Percentiles rank a stretch among this genome's conserved stretches.
Evolutionary conservation across 2,329 filamentous ascomycete genomes (phyloP).

Genomic region (Tolypocladium paradoxum): DNA sequence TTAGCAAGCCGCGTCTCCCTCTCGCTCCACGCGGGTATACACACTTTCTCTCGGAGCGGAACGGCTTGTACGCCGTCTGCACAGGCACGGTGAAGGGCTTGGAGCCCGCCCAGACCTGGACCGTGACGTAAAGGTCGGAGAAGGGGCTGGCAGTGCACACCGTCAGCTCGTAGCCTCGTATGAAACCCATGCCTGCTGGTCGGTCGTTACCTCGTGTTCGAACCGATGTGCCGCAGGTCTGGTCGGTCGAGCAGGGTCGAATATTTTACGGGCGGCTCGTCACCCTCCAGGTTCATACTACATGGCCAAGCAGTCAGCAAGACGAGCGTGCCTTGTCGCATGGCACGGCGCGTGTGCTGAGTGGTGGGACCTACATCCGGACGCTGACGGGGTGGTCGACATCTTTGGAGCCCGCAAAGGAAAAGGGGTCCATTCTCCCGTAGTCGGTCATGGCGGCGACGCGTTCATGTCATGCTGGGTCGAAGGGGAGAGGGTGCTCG

Average conservation of each 20-base stretch:
- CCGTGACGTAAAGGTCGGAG: slow-evolving; percentile 88
- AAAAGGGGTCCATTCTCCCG: slow-evolving; percentile 79
- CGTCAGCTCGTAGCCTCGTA: slow-evolving; percentile 9
- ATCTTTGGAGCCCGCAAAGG: slow-evolving; percentile 82
- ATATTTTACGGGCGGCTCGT: slow-evolving; percentile 27
- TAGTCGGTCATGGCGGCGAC: slow-evolving; percentile 23
- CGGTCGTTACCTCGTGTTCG: slow-evolving; percentile 56
- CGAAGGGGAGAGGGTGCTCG: not conserved
- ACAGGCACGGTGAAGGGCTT: slow-evolving; percentile 87
- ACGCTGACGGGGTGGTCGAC: slow-evolving; percentile 63
- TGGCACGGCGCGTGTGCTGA: not conserved
- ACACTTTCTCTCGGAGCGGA: slow-evolving; percentile 60
- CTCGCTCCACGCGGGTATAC: not conserved
- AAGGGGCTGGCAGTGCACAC: slow-evolving; percentile 40
- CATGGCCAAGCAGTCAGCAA: slow-evolving; percentile 7
- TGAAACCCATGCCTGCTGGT: not conserved
- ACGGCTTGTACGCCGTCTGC: slow-evolving; percentile 87
- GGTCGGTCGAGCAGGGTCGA: slow-evolving; percentile 71
- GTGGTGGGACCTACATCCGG: slow-evolving; percentile 41
- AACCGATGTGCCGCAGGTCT: slow-evolving; percentile 77
- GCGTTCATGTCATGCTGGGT: slow-evolving; percentile 17
- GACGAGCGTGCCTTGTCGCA: not conserved
- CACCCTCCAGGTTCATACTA: slow-evolving; percentile 38
- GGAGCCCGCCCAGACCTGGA: slow-evolving; percentile 89
- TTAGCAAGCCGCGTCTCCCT: not conserved